phyloP scores from a whole-genome alignment of 257 asterid genomes.

The Leonotis leonurus region DNA sequence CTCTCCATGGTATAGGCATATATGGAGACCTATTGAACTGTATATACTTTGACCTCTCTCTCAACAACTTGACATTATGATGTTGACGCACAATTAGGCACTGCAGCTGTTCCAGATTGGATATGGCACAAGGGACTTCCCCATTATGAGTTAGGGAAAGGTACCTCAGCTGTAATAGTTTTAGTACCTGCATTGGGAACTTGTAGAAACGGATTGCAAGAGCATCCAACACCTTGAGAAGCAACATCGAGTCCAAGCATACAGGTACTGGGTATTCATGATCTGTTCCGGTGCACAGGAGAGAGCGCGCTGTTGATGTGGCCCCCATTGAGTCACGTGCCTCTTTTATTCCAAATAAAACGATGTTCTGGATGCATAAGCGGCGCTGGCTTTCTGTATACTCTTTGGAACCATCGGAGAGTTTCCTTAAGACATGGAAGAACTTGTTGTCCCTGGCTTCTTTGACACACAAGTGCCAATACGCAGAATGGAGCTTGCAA shows the following conservation, averaged over 20 bases:
- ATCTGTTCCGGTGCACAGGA: not conserved
- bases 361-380: not conserved
- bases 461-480: not conserved
- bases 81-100: not conserved
- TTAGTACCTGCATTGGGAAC: not conserved
- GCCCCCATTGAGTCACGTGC: not conserved
- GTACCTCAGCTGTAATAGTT: not conserved
- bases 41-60: too few relatives aligned
- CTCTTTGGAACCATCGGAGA: not conserved
- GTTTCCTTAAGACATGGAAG: not conserved
- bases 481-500: conserved; percentile 2
- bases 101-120: not conserved
- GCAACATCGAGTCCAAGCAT: not conserved
- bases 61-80: not conserved
- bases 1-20: too few relatives aligned
- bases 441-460: conserved; percentile 6
- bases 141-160: not conserved
- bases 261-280: not conserved
- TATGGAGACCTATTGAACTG: too few relatives aligned
- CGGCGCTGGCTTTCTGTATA: not conserved
- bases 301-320: not conserved
- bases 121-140: not conserved
- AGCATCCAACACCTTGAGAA: conserved; percentile 7
- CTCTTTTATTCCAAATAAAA: not conserved
- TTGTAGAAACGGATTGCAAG: not conserved